Evolutionary conservation across 495 filamentous ascomycete species (phyloP), one percentile per base, ranked within the genome.

Genomic region (Beverwykella pulmonaria): DNA sequence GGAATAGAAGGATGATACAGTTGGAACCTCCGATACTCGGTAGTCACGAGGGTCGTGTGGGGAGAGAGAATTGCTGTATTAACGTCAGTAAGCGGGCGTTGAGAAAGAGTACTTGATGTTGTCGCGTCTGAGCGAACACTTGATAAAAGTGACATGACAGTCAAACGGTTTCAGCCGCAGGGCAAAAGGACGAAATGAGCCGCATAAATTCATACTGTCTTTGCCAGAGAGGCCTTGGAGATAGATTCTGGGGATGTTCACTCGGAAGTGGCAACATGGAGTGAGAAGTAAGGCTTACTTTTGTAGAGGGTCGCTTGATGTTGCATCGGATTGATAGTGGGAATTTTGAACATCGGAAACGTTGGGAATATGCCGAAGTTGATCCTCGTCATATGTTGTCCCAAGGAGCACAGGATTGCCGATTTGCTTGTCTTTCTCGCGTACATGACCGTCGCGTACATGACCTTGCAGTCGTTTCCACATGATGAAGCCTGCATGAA

Each of bases 341-440:
- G 67, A 27, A 54, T 56, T 54, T 46, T 67, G 63, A 26, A 57
- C 49, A 26, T 63, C 62, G 30, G 70, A 57, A n/a, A 72, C 54
- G 59, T 56, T 59, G 14, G 65, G 57, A 12, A 69, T 66, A 27
- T 67, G 56, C 56, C 54, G 58, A 41, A 80, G 59, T 44, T 69
- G 71, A 44, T 73, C 54, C 60, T 74, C 73, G 60, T 80, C 76
- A 29, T 78, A 74, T 26, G 78, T 79, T 22, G 78, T 79, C 56
- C 77, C 74, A 46, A 77, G 69, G 44, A 80, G 73, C 61, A 79
- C 79, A 55, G 83, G 82, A 68, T 75, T 76, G 59, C 76, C 79
- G 59, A 82, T 80, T 44, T 73, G 55, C 48, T 74, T 76, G 58
- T 79, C 82, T 63, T 76, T 77, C 34, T 79, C 75, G 63, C 79